A percentile compares a stretch with the other conserved stretches of the same genome.
These are phyloP conservation scores for Phyllosticta capitalensis DNA, from an alignment of 2,329 filamentous ascomycete genomes.

Conservation along the genomic window DNA sequence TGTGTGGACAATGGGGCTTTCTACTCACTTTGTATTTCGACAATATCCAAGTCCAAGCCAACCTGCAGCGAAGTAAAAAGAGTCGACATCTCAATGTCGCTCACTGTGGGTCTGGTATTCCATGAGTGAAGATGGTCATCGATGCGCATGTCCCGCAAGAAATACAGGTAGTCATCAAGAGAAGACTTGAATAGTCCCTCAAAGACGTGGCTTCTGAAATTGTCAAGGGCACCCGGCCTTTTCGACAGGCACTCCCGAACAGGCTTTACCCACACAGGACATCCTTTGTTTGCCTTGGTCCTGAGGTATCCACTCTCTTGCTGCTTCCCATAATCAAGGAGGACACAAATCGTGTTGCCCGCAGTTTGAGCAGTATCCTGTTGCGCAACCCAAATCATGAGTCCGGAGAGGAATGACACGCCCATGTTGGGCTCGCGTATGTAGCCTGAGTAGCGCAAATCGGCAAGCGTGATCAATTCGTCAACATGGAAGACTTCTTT, in stretches of 20 bases:
- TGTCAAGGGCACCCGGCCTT: constrained; percentile 28
- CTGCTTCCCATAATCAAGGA: constrained; percentile 21
- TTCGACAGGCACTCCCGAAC: constrained; percentile 23
- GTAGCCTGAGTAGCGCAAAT: neutral
- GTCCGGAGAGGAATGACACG: constrained; percentile 13
- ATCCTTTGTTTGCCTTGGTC: neutral
- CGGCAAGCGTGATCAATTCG: constrained; percentile 17
- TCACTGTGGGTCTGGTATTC: neutral
- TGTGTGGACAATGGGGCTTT: no score
- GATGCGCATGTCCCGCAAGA: constrained; percentile 32
- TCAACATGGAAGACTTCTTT: constrained; percentile 45
- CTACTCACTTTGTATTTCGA: constrained; percentile 30
- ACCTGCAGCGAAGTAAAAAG: constrained; percentile 33
- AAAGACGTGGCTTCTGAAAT: constrained; percentile 38
- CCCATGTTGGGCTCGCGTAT: neutral
- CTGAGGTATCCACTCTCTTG: neutral
- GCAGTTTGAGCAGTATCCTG: constrained; percentile 32
- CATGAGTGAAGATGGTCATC: constrained; percentile 18
- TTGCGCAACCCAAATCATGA: constrained; percentile 30
- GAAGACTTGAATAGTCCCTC: constrained; percentile 37
- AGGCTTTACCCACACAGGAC: constrained; percentile 31
- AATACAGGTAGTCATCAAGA: constrained; percentile 29
- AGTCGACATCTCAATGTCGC: constrained; percentile 22
- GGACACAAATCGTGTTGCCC: constrained; percentile 28
- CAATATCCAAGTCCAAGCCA: constrained; percentile 38